These are phyloP conservation scores for Fusarium xyrophilum DNA, from an alignment of 2,329 filamentous ascomycete species.

Conservation along the genomic window DNA sequence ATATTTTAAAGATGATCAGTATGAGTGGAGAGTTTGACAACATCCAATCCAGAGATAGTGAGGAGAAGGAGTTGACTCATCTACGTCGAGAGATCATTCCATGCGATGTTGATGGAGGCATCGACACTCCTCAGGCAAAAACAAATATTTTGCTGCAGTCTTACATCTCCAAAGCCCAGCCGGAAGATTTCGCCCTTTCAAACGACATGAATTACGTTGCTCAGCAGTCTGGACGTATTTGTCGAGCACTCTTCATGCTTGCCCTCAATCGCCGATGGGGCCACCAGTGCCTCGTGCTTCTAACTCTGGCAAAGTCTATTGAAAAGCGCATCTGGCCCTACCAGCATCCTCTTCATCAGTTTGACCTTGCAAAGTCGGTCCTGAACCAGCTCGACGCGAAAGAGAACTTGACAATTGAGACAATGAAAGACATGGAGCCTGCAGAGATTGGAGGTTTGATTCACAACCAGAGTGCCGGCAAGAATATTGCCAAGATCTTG, in stretches of 20 bases:
- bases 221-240: slow-evolving; percentile 94
- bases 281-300: slow-evolving; percentile 87
- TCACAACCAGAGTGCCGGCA: slow-evolving; percentile 88
- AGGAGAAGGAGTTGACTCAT: slow-evolving; percentile 82
- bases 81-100: slow-evolving; percentile 74
- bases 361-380: slow-evolving; percentile 85
- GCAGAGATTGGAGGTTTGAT: slow-evolving; percentile 90
- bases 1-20: slow-evolving; percentile 94
- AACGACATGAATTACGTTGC: slow-evolving; percentile 96
- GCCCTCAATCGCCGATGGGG: slow-evolving; percentile 95
- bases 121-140: slow-evolving; percentile 80
- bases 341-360: slow-evolving; percentile 93
- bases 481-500: slow-evolving; percentile 79
- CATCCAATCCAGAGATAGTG: slow-evolving; percentile 88
- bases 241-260: slow-evolving; percentile 95
- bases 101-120: slow-evolving; percentile 78
- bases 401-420: slow-evolving; percentile 76
- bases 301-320: slow-evolving; percentile 95
- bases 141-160: slow-evolving; percentile 95
- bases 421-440: slow-evolving; percentile 89
- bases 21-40: slow-evolving; percentile 99
- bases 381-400: slow-evolving; percentile 87
- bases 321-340: slow-evolving; percentile 96
- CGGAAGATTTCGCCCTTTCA: slow-evolving; percentile 91
- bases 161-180: slow-evolving; percentile 85